Percentiles rank a stretch among this genome's conserved stretches.
Evolutionary conservation across 2,329 filamentous ascomycete species (phyloP).

Genomic region (Dothistroma septosporum): DNA sequence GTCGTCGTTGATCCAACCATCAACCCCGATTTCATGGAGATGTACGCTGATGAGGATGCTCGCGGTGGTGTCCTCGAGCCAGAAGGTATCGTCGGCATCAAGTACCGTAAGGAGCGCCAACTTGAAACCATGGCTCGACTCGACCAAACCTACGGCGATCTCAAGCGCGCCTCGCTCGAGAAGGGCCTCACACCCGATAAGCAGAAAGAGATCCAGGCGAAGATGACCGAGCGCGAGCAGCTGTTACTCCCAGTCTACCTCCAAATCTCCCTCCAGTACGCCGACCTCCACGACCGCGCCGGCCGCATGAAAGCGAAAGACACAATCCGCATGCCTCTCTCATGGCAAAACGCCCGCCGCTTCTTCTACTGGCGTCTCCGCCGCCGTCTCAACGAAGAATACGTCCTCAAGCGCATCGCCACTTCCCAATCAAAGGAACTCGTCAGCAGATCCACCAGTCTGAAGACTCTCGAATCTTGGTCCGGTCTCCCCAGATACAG

Average conservation of each 20-base stretch:
- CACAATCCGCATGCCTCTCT: slow-evolving; percentile 75
- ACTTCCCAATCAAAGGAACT: slow-evolving; percentile 44
- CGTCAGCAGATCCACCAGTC: slow-evolving; percentile 47
- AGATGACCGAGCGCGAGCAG: slow-evolving; percentile 83
- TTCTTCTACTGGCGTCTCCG: slow-evolving; percentile 99
- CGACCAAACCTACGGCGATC: slow-evolving; percentile 74
- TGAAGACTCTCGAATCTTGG: slow-evolving; percentile 78
- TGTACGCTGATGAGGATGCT: slow-evolving; percentile 95
- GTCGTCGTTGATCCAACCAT: slow-evolving; percentile 98
- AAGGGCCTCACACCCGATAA: slow-evolving; percentile 68
- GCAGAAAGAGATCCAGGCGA: slow-evolving; percentile 71
- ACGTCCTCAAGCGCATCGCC: slow-evolving; percentile 86
- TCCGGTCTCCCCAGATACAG: slow-evolving; percentile 72
- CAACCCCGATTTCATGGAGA: slow-evolving; percentile 95
- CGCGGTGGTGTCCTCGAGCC: slow-evolving; percentile 97
- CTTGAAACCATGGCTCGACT: slow-evolving; percentile 95
- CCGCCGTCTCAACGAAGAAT: slow-evolving; percentile 93
- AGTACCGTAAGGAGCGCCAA: slow-evolving; percentile 96
- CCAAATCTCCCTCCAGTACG: slow-evolving; percentile 94
- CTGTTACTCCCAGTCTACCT: slow-evolving; percentile 86
- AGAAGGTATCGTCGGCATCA: slow-evolving; percentile 97
- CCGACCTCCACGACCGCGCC: slow-evolving; percentile 92
- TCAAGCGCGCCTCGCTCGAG: slow-evolving; percentile 73
- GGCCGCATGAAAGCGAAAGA: slow-evolving; percentile 99
- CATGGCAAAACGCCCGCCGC: slow-evolving; percentile 83